phyloP scores from a whole-genome alignment of 1,284 basidiomycete genomes.

The Fomitopsis pinicola region DNA sequence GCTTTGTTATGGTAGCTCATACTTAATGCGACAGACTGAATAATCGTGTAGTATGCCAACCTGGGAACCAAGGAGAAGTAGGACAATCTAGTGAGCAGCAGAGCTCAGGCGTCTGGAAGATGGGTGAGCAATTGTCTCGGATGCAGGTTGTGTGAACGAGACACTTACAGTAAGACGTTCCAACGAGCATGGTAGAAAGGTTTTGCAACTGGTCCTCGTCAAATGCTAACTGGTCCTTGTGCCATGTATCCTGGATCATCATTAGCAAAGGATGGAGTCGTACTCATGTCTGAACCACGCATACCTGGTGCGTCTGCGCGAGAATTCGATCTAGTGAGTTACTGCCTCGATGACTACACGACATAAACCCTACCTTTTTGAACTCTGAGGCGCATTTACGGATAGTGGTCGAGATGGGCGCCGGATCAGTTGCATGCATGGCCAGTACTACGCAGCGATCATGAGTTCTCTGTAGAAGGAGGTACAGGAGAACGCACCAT shows the following conservation, averaged over 20 bases:
- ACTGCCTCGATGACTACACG: neutral
- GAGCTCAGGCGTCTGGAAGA: neutral
- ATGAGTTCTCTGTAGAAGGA: constrained; percentile 4
- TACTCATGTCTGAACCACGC: neutral
- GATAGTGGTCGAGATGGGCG: constrained; percentile 89
- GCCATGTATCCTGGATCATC: constrained; percentile 75
- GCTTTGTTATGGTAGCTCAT: neutral
- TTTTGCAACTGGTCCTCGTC: constrained; percentile 87
- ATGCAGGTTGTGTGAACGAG: neutral
- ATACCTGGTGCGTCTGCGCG: constrained; percentile 64
- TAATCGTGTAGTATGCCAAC: neutral
- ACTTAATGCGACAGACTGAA: neutral
- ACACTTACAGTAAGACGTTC: constrained; percentile 83
- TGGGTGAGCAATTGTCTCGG: neutral
- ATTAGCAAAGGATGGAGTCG: constrained; percentile 1
- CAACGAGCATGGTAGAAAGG: constrained; percentile 85
- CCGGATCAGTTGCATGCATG: constrained; percentile 84
- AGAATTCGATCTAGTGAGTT: neutral
- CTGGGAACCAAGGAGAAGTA: neutral
- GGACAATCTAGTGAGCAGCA: neutral
- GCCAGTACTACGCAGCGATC: constrained; percentile 51
- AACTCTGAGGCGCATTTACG: constrained; percentile 87
- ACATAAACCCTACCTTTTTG: constrained; percentile 59
- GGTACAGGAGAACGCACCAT: constrained; percentile 42
- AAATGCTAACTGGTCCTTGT: constrained; percentile 87